A percentile compares a stretch with the other conserved stretches of the same genome.
phyloP scores from a whole-genome alignment of 208 protist species.

The Naegleria fowleri region DNA sequence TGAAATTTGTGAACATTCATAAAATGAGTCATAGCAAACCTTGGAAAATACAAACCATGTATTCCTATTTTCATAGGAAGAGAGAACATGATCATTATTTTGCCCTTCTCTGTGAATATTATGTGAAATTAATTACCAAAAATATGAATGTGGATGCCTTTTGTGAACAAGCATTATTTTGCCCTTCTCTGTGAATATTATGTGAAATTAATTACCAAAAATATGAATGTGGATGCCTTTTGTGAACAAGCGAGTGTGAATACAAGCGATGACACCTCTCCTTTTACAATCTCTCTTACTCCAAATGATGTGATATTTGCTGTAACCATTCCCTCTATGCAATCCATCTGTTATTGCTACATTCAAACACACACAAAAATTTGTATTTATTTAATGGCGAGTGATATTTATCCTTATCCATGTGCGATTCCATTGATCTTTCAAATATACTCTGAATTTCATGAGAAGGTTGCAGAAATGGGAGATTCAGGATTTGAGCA shows the following conservation, averaged over 20 bases:
- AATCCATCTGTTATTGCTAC: not conserved
- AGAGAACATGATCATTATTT: too few species aligned
- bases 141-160: too few species aligned
- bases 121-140: too few species aligned
- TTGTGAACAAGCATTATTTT: not conserved
- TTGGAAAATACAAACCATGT: too few species aligned
- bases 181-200: not conserved
- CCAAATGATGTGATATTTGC: not conserved
- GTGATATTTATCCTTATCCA: not conserved
- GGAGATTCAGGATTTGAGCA: not conserved
- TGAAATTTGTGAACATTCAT: not conserved
- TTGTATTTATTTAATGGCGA: not conserved
- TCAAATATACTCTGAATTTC: not conserved
- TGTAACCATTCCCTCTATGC: not conserved
- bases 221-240: not conserved
- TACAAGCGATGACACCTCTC: not conserved
- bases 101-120: too few species aligned
- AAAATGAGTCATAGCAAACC: not conserved
- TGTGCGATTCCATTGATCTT: not conserved
- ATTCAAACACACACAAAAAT: not conserved
- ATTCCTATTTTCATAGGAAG: not conserved
- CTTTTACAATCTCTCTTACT: not conserved
- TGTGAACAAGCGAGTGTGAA: not conserved
- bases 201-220: not conserved
- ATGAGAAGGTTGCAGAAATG: not conserved